These are phyloP conservation scores for Sphenostylis stenocarpa DNA, from an alignment of 306 rosid genomes.

Conservation along the genomic window DNA sequence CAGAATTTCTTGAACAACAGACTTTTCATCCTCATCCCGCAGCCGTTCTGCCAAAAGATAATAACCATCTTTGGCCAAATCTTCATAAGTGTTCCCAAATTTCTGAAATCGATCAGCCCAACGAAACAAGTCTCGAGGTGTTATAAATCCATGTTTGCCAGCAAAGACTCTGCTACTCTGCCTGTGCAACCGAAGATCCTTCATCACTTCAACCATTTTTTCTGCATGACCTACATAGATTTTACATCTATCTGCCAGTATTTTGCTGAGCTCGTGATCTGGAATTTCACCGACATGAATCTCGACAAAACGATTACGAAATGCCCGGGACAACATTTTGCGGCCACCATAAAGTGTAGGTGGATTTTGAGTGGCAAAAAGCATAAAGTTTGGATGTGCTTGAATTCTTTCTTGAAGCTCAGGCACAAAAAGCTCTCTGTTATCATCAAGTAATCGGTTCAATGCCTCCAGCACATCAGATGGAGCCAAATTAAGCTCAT, in stretches of 20 bases:
- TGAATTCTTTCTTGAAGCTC: conserved; percentile 69
- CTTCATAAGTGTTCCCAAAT: conserved; percentile 64
- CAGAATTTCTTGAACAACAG: conserved; percentile 60
- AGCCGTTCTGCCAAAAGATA: conserved; percentile 94
- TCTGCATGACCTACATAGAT: conserved; percentile 62
- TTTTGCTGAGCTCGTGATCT: conserved; percentile 71
- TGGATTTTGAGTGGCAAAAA: conserved; percentile 97
- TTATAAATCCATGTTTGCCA: conserved; percentile 93
- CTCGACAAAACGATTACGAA: conserved; percentile 93
- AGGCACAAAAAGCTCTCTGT: conserved; percentile 93
- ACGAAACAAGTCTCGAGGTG: conserved; percentile 91
- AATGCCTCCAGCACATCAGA: conserved; percentile 97
- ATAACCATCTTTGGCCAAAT: conserved; percentile 91
- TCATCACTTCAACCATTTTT: conserved; percentile 91
- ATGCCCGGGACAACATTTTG: conserved; percentile 92
- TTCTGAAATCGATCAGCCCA: conserved; percentile 84
- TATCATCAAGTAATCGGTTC: conserved; percentile 91
- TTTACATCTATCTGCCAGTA: conserved; percentile 61
- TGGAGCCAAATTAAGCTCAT: conserved; percentile 98
- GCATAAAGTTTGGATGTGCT: conserved; percentile 90
- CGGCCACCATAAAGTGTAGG: conserved; percentile 92
- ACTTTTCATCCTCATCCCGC: conserved; percentile 67
- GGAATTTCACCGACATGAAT: conserved; percentile 93
- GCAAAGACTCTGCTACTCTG: conserved; percentile 81
- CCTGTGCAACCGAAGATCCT: conserved; percentile 71